Base-by-base conservation (phyloP, 306 rosid species). In the Vigna unguiculata region DNA sequence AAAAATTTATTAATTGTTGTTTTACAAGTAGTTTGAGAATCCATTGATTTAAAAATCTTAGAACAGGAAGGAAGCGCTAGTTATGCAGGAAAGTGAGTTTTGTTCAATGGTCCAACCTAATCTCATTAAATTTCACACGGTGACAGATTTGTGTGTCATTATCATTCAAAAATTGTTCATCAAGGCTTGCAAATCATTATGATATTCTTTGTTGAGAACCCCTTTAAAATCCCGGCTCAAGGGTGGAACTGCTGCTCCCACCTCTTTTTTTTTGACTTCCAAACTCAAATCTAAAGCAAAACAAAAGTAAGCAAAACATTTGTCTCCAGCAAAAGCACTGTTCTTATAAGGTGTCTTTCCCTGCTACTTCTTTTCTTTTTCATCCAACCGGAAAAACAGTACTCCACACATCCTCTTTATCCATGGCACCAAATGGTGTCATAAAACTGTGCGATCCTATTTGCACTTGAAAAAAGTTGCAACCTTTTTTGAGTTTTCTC, bases 401-500 rank as follows among this genome's bases (percentile, higher is more conserved):
- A 66, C 15, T 19, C 36, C 70, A n/a, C 72, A 68, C 14, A 73
- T 54, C 77, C 16, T 60, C 46, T 74, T 55, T 22, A 14, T 22
- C 40, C 12, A 36, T 25, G 69, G 74, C 75, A 72, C 69, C 48
- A 58, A 9, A 58, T 65, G 70, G 4, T 59, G 21, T 69, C 82
- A 52, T 45, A 71, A 60, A 54, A 55, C 36, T 25, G 38, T 16
- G 1, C 78, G 9, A 46, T 63, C 43, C 62, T 64, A 41, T 4
- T 59, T 15, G 32, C 83, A 57, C 69, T 81, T 34, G 32, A 68
- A 84, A 60, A 83, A 85, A 80, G 87, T 51, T 78, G 17, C 82
- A 78, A 73, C 66, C 85, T 86, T 78, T 72, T 67, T 59, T 83
- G 64, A 73, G 72, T 70, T 84, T 49, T 77, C 74, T 46, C 17